These are phyloP conservation scores for Microdochium bolleyi DNA, from an alignment of 2,329 filamentous ascomycete species.

Conservation along the genomic window DNA sequence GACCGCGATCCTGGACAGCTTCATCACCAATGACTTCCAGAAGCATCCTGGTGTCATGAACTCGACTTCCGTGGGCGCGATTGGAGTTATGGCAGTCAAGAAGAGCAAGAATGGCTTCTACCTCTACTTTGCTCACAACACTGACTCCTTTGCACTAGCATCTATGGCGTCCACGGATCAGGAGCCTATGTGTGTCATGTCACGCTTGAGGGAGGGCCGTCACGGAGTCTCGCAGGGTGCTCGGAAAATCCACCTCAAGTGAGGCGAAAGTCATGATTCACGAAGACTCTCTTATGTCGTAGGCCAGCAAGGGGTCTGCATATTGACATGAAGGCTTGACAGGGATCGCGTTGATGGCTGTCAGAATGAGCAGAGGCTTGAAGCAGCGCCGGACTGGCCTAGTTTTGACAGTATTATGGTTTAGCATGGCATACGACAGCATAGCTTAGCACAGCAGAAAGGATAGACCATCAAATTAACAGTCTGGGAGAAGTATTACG, in stretches of 20 bases:
- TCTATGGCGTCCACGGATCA: slow-evolving; percentile 78
- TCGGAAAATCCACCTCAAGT: slow-evolving; percentile 33
- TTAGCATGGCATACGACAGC: neutral
- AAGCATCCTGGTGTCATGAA: slow-evolving; percentile 75
- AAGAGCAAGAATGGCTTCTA: slow-evolving; percentile 69
- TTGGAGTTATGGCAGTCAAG: slow-evolving; percentile 87
- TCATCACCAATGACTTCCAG: slow-evolving; percentile 89
- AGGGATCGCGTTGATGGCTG: too few species aligned
- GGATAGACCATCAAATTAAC: neutral
- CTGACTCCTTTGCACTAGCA: slow-evolving; percentile 77
- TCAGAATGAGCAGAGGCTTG: too few species aligned
- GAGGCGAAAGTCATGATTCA: neutral
- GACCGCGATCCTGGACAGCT: slow-evolving; percentile 62
- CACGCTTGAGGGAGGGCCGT: slow-evolving; percentile 51
- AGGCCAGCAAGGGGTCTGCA: neutral
- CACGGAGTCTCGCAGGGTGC: slow-evolving; percentile 44
- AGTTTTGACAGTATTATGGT: too few species aligned
- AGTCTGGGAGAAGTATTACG: neutral
- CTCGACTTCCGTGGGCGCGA: slow-evolving; percentile 76
- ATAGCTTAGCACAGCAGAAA: neutral
- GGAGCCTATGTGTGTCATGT: slow-evolving; percentile 80
- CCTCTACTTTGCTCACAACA: slow-evolving; percentile 94
- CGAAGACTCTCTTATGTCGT: neutral
- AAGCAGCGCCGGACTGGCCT: too few species aligned
- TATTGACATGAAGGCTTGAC: too few species aligned